A percentile compares a stretch with the other conserved stretches of the same genome.
phyloP scores from a whole-genome alignment of 2,329 filamentous ascomycete genomes.

The Dryadomyces sulphureus region DNA sequence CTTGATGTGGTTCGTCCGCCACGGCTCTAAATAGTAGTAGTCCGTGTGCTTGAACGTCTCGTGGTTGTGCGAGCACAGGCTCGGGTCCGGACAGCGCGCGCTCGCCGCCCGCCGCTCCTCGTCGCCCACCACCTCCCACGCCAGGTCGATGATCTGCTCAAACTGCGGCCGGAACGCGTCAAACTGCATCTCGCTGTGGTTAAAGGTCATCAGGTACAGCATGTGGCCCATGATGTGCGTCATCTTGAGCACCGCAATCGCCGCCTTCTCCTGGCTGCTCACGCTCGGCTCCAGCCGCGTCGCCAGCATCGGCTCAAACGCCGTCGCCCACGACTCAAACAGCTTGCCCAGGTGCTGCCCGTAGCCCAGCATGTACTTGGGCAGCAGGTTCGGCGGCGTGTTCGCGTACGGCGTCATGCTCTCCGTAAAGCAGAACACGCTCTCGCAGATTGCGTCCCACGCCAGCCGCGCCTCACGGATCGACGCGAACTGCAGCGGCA shows the following conservation, averaged over 20 bases:
- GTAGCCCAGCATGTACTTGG: conserved; percentile 29
- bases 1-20: conserved; percentile 32
- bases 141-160: conserved; percentile 39
- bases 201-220: conserved; percentile 46
- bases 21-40: background rate
- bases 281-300: conserved; percentile 32
- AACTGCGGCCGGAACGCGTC: conserved; percentile 39
- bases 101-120: conserved; percentile 36
- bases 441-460: conserved; percentile 41
- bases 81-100: conserved; percentile 27
- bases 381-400: conserved; percentile 37
- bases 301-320: conserved; percentile 40
- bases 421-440: conserved; percentile 44
- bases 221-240: conserved; percentile 42
- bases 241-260: conserved; percentile 48
- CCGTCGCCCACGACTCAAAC: conserved; percentile 37
- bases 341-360: conserved; percentile 32
- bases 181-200: conserved; percentile 41
- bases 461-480: conserved; percentile 39
- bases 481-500: conserved; percentile 30
- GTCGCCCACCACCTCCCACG: conserved; percentile 43
- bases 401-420: conserved; percentile 31
- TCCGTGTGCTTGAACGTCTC: background rate
- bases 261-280: conserved; percentile 40
- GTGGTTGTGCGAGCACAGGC: conserved; percentile 21